phyloP scores from a whole-genome alignment of 768 basidiomycete species.

The Amanita pallidorosea region DNA sequence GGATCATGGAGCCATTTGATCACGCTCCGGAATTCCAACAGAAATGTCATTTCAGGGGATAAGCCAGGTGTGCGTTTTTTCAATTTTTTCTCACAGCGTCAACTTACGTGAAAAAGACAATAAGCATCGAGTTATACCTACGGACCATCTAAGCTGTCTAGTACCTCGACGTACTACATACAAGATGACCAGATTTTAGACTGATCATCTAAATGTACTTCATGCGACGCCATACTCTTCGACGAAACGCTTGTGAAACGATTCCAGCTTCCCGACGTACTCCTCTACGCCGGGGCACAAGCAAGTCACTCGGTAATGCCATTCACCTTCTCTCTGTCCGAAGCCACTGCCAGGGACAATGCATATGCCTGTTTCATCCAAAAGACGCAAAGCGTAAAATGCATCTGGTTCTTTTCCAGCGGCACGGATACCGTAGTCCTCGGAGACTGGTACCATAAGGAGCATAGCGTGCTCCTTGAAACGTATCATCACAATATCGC shows the following conservation, averaged over 20 bases:
- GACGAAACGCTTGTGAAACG: slow-evolving; percentile 24
- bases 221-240: slow-evolving; percentile 18
- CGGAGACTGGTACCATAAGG: slow-evolving; percentile 87
- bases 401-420: slow-evolving; percentile 78
- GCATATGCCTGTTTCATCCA: slow-evolving; percentile 89
- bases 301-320: slow-evolving; percentile 89
- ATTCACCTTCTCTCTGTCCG: slow-evolving; percentile 83
- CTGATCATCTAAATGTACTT: background rate
- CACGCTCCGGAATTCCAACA: too few relatives aligned
- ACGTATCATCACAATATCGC: slow-evolving; percentile 56
- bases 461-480: slow-evolving; percentile 54
- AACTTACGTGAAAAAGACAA: too few relatives aligned
- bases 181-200: too few relatives aligned
- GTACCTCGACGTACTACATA: too few relatives aligned
- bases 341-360: slow-evolving; percentile 92
- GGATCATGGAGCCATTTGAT: too few relatives aligned
- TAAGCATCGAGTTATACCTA: too few relatives aligned
- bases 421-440: slow-evolving; percentile 61
- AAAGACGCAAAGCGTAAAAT: slow-evolving; percentile 74
- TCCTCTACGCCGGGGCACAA: slow-evolving; percentile 92
- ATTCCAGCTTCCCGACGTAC: slow-evolving; percentile 76
- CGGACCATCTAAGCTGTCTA: too few relatives aligned
- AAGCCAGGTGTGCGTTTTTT: too few relatives aligned
- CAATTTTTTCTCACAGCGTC: too few relatives aligned
- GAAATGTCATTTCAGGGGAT: too few relatives aligned